These are phyloP conservation scores for Cucurbita argyrosperma DNA, from an alignment of 306 rosid genomes.

Conservation along the genomic window DNA sequence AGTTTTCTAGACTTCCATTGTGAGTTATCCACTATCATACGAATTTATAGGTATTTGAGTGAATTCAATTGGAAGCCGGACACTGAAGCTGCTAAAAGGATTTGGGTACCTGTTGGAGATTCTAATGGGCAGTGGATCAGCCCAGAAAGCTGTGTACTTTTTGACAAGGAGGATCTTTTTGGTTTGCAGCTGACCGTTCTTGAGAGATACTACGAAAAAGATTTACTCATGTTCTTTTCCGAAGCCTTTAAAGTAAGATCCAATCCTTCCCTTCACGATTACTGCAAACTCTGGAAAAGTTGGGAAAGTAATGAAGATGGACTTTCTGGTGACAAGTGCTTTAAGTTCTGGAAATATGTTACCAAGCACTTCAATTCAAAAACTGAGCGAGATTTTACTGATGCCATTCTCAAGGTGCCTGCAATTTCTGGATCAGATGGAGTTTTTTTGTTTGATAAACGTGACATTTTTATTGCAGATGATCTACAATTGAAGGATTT, in stretches of 20 bases:
- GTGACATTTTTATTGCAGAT: constrained; percentile 44
- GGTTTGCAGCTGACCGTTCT: constrained; percentile 28
- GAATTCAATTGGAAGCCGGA: constrained; percentile 28
- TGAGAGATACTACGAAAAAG: constrained; percentile 16
- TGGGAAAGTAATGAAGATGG: constrained; percentile 38
- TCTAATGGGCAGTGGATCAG: constrained; percentile 26
- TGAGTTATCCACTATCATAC: constrained; percentile 18
- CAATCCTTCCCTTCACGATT: constrained; percentile 38
- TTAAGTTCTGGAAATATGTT: constrained; percentile 48
- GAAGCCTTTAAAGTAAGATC: constrained; percentile 21
- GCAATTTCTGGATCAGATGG: constrained; percentile 17
- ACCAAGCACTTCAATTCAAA: constrained; percentile 17
- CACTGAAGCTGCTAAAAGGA: constrained; percentile 16
- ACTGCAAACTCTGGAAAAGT: constrained; percentile 40
- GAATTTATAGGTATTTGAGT: constrained; percentile 33
- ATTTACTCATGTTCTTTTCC: constrained; percentile 29
- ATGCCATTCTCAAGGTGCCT: constrained; percentile 40
- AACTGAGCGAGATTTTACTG: constrained; percentile 14
- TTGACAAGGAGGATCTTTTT: constrained; percentile 43
- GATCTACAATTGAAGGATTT: constrained; percentile 51
- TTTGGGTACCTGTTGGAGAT: constrained; percentile 43
- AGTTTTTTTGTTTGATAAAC: constrained; percentile 27
- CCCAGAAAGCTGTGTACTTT: constrained; percentile 33
- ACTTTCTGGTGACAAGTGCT: constrained; percentile 31
- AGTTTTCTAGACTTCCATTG: constrained; percentile 20